Conservation (phyloP, 768 basidiomycete species). For the Albatrellus ellisii region DNA sequence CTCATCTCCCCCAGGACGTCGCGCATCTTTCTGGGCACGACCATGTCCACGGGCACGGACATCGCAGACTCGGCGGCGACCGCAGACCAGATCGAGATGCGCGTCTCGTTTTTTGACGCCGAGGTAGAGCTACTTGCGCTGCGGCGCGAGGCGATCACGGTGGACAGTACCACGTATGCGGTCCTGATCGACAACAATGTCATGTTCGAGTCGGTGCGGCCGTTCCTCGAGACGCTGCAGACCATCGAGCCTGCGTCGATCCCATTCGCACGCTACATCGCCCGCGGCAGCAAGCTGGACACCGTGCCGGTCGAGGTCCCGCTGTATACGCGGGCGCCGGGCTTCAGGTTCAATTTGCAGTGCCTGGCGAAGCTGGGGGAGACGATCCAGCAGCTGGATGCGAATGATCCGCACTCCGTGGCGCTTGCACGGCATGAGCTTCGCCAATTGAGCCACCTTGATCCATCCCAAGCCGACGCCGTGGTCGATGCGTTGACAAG, state of each 20-base stretch:
- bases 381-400: conserved; percentile 24
- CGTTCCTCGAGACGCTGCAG: conserved; percentile 11
- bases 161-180: conserved; percentile 7
- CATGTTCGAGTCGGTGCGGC: conserved; percentile 8
- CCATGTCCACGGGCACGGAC: conserved; percentile 30
- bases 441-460: conserved; percentile 37
- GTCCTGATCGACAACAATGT: conserved; percentile 12
- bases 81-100: conserved; percentile 27
- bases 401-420: conserved; percentile 30
- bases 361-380: conserved; percentile 29
- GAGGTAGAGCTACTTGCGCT: conserved; percentile 35
- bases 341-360: conserved; percentile 42
- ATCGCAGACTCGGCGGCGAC: conserved; percentile 29
- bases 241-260: conserved; percentile 8
- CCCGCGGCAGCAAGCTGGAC: neutral
- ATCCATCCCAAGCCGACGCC: conserved; percentile 60
- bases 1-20: conserved; percentile 16
- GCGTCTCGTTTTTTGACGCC: conserved; percentile 52
- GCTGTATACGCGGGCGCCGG: conserved; percentile 21
- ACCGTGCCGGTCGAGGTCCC: conserved; percentile 1
- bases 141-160: conserved; percentile 22
- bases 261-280: conserved; percentile 6
- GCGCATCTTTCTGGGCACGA: conserved; percentile 38
- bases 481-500: conserved; percentile 45
- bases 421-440: conserved; percentile 33